Evolutionary conservation across 495 filamentous ascomycete species (phyloP).

Genomic region (Bryoglossum gracile): DNA sequence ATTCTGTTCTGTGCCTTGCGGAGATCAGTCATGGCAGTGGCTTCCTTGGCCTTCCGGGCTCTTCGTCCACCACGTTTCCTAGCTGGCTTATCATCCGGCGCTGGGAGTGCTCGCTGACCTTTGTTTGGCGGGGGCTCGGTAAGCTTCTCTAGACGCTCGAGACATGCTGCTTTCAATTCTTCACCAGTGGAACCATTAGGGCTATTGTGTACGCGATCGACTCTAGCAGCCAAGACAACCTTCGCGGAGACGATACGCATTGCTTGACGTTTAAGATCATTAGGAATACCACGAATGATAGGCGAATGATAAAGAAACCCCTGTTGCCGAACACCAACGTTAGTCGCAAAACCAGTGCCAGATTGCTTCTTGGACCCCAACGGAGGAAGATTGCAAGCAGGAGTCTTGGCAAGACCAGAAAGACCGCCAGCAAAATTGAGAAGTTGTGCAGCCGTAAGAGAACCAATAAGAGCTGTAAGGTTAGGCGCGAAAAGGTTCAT

Average conservation of each 20-base stretch:
- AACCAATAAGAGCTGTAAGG: conserved; percentile 84
- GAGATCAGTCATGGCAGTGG: conserved; percentile 92
- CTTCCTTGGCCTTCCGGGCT: conserved; percentile 93
- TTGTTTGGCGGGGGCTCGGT: conserved; percentile 91
- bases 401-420: conserved; percentile 80
- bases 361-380: conserved; percentile 83
- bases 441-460: conserved; percentile 91
- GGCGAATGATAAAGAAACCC: conserved; percentile 90
- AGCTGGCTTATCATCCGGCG: conserved; percentile 91
- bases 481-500: conserved; percentile 97
- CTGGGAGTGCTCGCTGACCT: conserved; percentile 78
- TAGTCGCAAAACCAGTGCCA: conserved; percentile 83
- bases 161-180: conserved; percentile 74
- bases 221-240: conserved; percentile 81
- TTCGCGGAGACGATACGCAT: conserved; percentile 95
- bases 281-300: conserved; percentile 74
- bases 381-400: conserved; percentile 84
- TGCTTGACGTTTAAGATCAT: conserved; percentile 84
- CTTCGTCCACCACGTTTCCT: conserved; percentile 88
- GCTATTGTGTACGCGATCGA: conserved; percentile 77
- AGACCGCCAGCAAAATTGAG: conserved; percentile 90
- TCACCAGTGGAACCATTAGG: conserved; percentile 79
- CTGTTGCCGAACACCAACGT: conserved; percentile 84
- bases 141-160: conserved; percentile 86
- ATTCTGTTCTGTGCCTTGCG: conserved; percentile 95